phyloP scores from a whole-genome alignment of 176 grass and related monocot genomes.

The Oryza meyeriana region DNA sequence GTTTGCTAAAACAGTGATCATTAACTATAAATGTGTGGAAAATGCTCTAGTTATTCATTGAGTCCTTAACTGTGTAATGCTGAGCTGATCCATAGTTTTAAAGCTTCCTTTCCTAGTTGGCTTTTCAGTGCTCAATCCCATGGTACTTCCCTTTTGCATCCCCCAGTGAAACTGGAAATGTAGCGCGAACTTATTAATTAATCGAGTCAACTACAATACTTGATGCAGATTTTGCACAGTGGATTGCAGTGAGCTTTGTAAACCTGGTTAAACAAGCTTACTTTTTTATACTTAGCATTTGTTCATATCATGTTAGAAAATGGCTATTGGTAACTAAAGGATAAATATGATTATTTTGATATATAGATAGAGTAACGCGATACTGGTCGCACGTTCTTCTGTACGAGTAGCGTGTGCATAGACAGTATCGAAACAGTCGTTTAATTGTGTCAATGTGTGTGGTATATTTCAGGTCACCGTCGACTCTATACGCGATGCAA shows the following conservation, averaged over 20 bases:
- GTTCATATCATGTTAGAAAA: neutral
- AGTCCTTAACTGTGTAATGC: neutral
- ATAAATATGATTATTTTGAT: neutral
- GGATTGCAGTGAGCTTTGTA: neutral
- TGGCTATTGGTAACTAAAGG: neutral
- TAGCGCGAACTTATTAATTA: slow-evolving; percentile 7
- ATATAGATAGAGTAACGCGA: neutral
- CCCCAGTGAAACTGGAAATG: neutral
- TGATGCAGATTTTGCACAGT: neutral
- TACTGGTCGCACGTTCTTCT: neutral
- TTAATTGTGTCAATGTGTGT: slow-evolving; percentile 3
- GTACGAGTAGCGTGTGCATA: neutral
- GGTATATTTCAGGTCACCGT: slow-evolving; percentile 52
- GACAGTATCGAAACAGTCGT: neutral
- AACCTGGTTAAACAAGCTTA: neutral
- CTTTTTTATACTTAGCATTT: neutral
- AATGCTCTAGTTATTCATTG: neutral
- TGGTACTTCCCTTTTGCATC: neutral
- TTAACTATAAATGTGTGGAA: slow-evolving; percentile 7
- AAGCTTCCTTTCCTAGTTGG: neutral
- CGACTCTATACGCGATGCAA: slow-evolving; percentile 45
- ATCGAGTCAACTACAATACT: neutral
- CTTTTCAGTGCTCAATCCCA: neutral
- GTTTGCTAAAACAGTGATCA: neutral
- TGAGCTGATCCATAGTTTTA: neutral